Evolutionary conservation across 257 asterid genomes (phyloP).

Genomic region (Leonotis leonurus): DNA sequence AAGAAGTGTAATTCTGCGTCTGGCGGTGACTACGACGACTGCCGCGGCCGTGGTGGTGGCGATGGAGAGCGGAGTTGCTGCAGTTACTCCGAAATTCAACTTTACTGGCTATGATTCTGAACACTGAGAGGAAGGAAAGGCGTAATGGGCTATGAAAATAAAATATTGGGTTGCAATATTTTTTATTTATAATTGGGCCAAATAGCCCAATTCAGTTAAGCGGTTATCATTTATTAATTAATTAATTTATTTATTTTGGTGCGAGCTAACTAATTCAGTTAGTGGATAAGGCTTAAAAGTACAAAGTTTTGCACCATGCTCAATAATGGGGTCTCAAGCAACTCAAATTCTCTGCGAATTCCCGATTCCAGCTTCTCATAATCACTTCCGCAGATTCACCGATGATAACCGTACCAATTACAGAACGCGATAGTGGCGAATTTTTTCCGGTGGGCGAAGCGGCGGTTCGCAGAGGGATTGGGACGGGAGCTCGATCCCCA

Average conservation of each 20-base stretch:
- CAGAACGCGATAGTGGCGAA: conserved; percentile 7
- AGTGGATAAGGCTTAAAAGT: background rate
- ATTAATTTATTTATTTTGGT: too few relatives aligned
- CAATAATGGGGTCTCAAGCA: conserved; percentile 37
- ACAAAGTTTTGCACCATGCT: conserved; percentile 11
- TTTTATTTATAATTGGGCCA: too few relatives aligned
- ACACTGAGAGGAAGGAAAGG: conserved; percentile 15
- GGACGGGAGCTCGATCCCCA: conserved; percentile 19
- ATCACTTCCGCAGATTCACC: background rate
- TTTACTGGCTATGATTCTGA: conserved; percentile 13
- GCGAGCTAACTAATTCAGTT: too few relatives aligned
- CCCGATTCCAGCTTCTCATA: conserved; percentile 24
- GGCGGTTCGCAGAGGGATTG: conserved; percentile 50
- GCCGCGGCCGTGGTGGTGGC: conserved; percentile 6
- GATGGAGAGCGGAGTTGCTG: conserved; percentile 15
- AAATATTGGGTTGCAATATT: background rate
- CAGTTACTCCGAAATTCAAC: conserved; percentile 12
- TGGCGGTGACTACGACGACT: too few relatives aligned
- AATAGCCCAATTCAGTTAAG: background rate
- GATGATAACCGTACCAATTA: background rate
- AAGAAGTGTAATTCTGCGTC: background rate
- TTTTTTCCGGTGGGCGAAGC: conserved; percentile 34
- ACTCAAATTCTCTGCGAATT: conserved; percentile 28
- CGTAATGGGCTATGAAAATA: conserved; percentile 18
- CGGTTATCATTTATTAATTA: background rate